Base-by-base conservation (phyloP, 495 filamentous ascomycete genomes). In the Penicillium lagena region DNA sequence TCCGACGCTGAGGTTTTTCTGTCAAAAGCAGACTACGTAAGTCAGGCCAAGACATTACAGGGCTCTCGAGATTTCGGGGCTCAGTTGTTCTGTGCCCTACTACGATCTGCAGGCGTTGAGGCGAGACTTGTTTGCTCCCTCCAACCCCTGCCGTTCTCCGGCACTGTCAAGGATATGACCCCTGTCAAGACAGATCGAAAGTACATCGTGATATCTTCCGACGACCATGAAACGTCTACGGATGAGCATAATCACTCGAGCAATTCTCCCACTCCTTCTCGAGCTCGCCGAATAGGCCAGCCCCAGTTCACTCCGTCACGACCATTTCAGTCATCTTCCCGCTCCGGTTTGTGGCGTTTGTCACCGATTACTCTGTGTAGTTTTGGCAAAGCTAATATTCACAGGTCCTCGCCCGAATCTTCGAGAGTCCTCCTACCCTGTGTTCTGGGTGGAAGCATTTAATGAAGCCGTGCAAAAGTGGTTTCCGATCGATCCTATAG, bases 371-470 rank as follows among this genome's bases (percentile, higher is more conserved):
- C n/a, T 36, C 27, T 1, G 28, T 2, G 31, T 9, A 9, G n/a
- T 35, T 15, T 9, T 7, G 9, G 17, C 22, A 29, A 12, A 12
- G 48, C 44, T 55, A 42, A 54, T 29, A 0, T 40, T 4, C 6
- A 7, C 46, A 61, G 58, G 37, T 28, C 51, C 66, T 14, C 52
- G 22, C 5, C 49, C 58, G 13, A 31, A 36, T 4, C 44, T 49
- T 6, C 56, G 59, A 14, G 60, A 68, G 7, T 91, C 88, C 4
- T 60, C 75, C 2, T 86, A 81, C 49, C 94, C 93, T 0, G 68
- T 97, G 6, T 96, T 86, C 59, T 98, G 93, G 93, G 82, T 96
- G 2, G 93, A 98, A 64, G 83, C 86, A 2, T 88, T 94, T 54
- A 87, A 95, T 54, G 70, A 79, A 44, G 85, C 82, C 11, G 71